Percentiles rank a stretch among this genome's conserved stretches.
These are phyloP conservation scores for Rhodotorula kratochvilovae DNA, from an alignment of 768 basidiomycete genomes.

Conservation along the genomic window DNA sequence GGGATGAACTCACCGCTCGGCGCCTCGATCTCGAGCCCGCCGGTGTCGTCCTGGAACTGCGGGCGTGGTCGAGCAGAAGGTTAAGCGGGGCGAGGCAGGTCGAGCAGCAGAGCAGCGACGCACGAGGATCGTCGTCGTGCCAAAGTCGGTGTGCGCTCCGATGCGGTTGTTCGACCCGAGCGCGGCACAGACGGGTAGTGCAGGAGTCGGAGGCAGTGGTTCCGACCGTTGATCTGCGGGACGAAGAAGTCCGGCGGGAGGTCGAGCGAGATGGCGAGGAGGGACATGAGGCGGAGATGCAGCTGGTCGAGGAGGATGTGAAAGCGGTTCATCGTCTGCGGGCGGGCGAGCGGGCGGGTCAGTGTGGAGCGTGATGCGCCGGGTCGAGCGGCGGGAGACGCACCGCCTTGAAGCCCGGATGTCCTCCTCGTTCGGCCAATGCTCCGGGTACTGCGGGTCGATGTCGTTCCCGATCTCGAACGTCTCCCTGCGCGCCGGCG, in stretches of 20 bases:
- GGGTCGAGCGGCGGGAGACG: background rate
- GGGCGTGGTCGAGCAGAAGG: too few relatives aligned
- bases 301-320: constrained; percentile 51
- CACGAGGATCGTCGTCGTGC: constrained; percentile 54
- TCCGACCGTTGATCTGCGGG: constrained; percentile 17
- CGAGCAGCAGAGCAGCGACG: too few relatives aligned
- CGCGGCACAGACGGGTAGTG: constrained; percentile 55
- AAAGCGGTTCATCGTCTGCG: constrained; percentile 20
- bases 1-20: constrained; percentile 50
- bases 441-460: constrained; percentile 54
- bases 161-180: constrained; percentile 51
- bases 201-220: constrained; percentile 56
- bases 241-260: constrained; percentile 54
- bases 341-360: too few relatives aligned
- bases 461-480: constrained; percentile 58
- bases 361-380: background rate
- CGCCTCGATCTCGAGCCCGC: constrained; percentile 62
- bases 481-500: constrained; percentile 4
- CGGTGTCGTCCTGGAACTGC: constrained; percentile 57
- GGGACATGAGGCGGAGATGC: constrained; percentile 53
- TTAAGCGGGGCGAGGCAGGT: background rate
- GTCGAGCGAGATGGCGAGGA: constrained; percentile 55
- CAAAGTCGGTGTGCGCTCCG: constrained; percentile 55
- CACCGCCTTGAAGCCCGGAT: constrained; percentile 54
- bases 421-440: constrained; percentile 57